Evolutionary conservation across 306 rosid genomes (phyloP).

Genomic region (Cicer arietinum): DNA sequence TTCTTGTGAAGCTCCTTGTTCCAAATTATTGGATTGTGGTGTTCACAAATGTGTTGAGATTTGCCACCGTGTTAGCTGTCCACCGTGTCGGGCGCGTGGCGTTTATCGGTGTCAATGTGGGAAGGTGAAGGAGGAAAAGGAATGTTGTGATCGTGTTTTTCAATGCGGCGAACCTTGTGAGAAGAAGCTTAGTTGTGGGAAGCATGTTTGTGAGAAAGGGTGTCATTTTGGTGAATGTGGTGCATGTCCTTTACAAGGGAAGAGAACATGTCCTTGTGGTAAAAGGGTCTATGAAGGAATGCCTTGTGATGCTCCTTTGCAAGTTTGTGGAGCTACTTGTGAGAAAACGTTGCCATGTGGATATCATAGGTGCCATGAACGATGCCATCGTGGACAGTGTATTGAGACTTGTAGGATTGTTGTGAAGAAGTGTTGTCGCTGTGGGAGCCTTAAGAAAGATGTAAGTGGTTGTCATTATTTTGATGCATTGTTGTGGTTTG

Average conservation of each 20-base stretch:
- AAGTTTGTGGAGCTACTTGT: conserved; percentile 84
- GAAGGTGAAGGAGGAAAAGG: conserved; percentile 69
- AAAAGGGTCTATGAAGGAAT: conserved; percentile 73
- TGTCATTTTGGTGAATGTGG: conserved; percentile 86
- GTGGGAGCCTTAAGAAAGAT: conserved; percentile 93
- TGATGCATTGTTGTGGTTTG: conserved; percentile 32
- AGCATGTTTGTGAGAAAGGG: conserved; percentile 76
- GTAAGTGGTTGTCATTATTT: conserved; percentile 51
- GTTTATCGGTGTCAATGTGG: conserved; percentile 70
- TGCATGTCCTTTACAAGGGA: conserved; percentile 81
- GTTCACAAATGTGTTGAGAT: conserved; percentile 63
- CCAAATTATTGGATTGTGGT: conserved; percentile 67
- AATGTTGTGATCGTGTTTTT: conserved; percentile 73
- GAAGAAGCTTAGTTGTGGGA: conserved; percentile 73
- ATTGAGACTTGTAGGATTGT: conserved; percentile 76
- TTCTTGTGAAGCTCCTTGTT: conserved; percentile 67
- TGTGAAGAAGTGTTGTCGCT: conserved; percentile 78
- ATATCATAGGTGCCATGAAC: conserved; percentile 78
- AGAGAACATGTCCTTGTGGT: conserved; percentile 89
- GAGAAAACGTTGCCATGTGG: conserved; percentile 76
- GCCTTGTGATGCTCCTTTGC: conserved; percentile 77
- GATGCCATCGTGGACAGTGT: conserved; percentile 91
- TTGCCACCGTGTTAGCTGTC: conserved; percentile 77
- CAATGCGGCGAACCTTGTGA: conserved; percentile 67
- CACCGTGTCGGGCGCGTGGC: conserved; percentile 65